Evolutionary conservation across 1,139 yeast genomes (phyloP), one percentile per base, ranked within the genome.

Genomic region (Lodderomyces jiufengensis): DNA sequence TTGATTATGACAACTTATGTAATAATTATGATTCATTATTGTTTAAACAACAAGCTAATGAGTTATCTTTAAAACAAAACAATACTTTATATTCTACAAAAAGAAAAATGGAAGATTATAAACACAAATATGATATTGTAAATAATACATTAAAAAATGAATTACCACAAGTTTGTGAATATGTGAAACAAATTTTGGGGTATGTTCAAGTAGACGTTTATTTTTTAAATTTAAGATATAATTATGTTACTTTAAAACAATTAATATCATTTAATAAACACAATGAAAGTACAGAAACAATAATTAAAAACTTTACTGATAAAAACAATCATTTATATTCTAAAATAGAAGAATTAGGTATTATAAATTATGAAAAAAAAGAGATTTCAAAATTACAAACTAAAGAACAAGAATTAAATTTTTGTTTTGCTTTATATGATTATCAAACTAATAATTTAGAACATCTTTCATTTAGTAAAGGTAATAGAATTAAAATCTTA

Each of bases 391-490:
- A 8, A 25, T 13, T 9, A 13, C 12, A 7, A 7, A 26, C 11
- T 24, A 29, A 22, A 10, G 25, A 27, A 11, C 9, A 5, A 7
- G 20, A 16, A 12, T 12, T 5, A n/a, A 30, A 38, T 10, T 53
- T 44, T 39, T 69, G 66, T 45, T 44, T 44, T 29, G 77, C 71
- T 0, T 27, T 59, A 3, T 71, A 51, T 41, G 47, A 51, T 13
- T 73, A 61, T 40, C 31, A 43, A 2, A 65, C 63, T 1, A 49
- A 56, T 22, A 54, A 58, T 22, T 39, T 44, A 0, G 78, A 73
- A 1, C 86, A 80, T 48, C 61, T 80, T 21, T 48, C 70, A 3
- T 66, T 80, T 43, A 47, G 57, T 20, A 58, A 52, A 25, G 83
- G 82, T 8, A 83, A 78, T 41, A 48, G 52, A 31, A 66, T 80